A percentile compares a stretch with the other conserved stretches of the same genome.
These are phyloP conservation scores for Casuarina equisetifolia DNA, from an alignment of 306 rosid species.

Conservation along the genomic window DNA sequence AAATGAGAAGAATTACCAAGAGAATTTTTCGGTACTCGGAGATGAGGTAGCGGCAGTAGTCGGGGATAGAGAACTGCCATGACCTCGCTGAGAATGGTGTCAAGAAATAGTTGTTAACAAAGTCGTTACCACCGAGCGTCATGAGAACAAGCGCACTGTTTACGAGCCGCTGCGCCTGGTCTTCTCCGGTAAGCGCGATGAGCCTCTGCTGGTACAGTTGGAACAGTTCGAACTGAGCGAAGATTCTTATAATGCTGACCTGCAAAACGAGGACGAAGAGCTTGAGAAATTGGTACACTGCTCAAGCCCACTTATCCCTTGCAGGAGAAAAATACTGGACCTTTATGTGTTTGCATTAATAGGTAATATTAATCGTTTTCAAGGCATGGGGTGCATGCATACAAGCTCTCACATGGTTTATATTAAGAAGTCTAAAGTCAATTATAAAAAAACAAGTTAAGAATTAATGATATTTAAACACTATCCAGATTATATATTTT, in stretches of 20 bases:
- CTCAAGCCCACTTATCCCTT: too few relatives aligned
- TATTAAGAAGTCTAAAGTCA: too few relatives aligned
- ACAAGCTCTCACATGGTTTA: too few relatives aligned
- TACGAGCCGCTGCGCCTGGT: slow-evolving; percentile 31
- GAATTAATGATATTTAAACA: too few relatives aligned
- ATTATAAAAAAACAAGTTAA: too few relatives aligned
- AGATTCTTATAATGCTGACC: slow-evolving; percentile 56
- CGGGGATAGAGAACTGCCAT: slow-evolving; percentile 54
- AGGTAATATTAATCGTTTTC: too few relatives aligned
- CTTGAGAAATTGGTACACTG: too few relatives aligned
- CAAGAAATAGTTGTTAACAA: slow-evolving; percentile 61
- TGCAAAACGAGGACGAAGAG: not conserved
- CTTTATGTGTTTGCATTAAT: too few relatives aligned
- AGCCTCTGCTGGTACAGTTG: slow-evolving; percentile 43
- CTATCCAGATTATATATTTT: too few relatives aligned
- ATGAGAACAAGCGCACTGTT: slow-evolving; percentile 44
- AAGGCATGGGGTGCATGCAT: too few relatives aligned
- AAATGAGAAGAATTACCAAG: slow-evolving; percentile 22
- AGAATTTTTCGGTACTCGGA: slow-evolving; percentile 51
- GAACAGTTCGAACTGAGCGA: slow-evolving; percentile 39
- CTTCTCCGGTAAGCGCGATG: slow-evolving; percentile 42
- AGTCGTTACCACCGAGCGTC: slow-evolving; percentile 69
- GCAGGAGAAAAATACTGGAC: too few relatives aligned
- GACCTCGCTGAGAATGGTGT: slow-evolving; percentile 45
- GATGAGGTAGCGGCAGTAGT: slow-evolving; percentile 41